These are phyloP conservation scores for Sherardia arvensis DNA, from an alignment of 257 asterid species.

Conservation along the genomic window DNA sequence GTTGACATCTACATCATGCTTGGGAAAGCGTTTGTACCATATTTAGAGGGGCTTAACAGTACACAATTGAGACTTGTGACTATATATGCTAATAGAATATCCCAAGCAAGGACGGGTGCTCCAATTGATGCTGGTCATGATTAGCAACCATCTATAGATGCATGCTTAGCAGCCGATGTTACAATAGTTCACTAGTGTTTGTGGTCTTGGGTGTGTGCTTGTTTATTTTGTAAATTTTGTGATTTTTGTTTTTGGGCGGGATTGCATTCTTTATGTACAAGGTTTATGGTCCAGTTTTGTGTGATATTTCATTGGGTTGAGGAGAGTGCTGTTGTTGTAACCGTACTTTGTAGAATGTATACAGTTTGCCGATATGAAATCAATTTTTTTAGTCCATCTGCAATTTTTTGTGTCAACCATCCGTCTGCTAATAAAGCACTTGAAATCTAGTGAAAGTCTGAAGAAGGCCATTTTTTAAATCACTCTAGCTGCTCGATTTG, in stretches of 20 bases:
- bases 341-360: background rate
- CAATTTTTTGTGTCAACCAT: no score
- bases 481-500: no score
- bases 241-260: constrained; percentile 9
- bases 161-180: no score
- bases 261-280: constrained; percentile 11
- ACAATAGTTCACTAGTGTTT: constrained; percentile 9
- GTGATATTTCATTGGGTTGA: constrained; percentile 10
- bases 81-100: constrained; percentile 90
- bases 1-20: constrained; percentile 95
- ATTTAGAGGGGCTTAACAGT: constrained; percentile 85
- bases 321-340: constrained; percentile 10
- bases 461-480: no score
- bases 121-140: constrained; percentile 61
- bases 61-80: constrained; percentile 88
- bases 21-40: constrained; percentile 88
- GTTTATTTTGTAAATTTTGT: constrained; percentile 22
- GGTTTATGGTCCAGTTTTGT: constrained; percentile 8
- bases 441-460: no score
- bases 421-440: no score
- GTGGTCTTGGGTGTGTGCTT: constrained; percentile 19
- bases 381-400: background rate
- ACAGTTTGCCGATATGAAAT: constrained; percentile 8
- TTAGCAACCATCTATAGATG: constrained; percentile 8
- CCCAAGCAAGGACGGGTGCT: constrained; percentile 92